Evolutionary conservation across 306 rosid species (phyloP), one percentile per base, ranked within the genome.

Genomic region (Glycine tomentella): DNA sequence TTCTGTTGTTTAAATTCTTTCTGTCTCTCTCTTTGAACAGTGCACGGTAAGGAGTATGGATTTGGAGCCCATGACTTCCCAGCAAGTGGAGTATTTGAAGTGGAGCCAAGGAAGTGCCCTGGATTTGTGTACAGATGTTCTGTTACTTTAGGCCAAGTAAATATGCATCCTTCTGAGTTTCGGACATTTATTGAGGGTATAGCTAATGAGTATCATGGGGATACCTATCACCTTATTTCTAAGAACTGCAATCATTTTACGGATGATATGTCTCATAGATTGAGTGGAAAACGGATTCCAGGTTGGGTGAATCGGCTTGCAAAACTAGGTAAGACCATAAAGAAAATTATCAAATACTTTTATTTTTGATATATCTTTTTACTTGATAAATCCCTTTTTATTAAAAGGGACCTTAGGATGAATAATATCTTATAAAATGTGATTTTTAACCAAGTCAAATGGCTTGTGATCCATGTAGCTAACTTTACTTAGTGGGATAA

Each of bases 251-350:
- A 95, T 87, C 97, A 95, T 69, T 95, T 95, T 69, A 87, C 97
- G 0, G 92, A 92, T 69, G 95, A 95, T 80, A 49, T 95, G 55
- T 80, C 91, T 0, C 33, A 14, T 57, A 84, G 88, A 87, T 88
- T 95, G 90, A 91, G 88, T 7, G 87, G 90, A 73, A 95, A 84
- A 86, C 82, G 75, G 53, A 80, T 91, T 69, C 98, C 98, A 20
- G 90, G 95, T 16, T 95, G 98, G 98, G 97, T 95, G 53, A 95
- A 95, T 83, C 95, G 97, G 33, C 98, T 95, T 79, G 98, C 98
- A 20, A 92, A 86, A 14, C 83, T 95, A 86, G 98, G 98, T 92
- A 88, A 20, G 71, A 33, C 36, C 71, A 20, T 13, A 49, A 7
- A 31, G 15, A 51, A 70, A 16, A 52, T 79, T 49, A 13, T 33